Evolutionary conservation across 148 eudicot genomes (phyloP).

Genomic region (Talinum fruticosum): DNA sequence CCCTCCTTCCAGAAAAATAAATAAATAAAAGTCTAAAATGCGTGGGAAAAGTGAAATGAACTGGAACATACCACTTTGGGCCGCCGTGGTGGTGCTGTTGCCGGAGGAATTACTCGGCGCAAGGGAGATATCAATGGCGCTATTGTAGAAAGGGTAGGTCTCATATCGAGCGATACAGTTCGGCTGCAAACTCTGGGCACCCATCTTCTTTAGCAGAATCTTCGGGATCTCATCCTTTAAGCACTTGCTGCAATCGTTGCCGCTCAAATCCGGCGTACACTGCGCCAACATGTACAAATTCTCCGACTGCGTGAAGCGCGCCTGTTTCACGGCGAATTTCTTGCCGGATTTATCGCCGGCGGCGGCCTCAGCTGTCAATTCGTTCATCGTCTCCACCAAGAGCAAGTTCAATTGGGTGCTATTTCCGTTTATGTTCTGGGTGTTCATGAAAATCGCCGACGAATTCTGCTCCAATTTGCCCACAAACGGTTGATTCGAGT

Average conservation of each 20-base stretch:
- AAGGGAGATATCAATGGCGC: conserved; percentile 11
- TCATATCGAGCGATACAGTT: conserved; percentile 35
- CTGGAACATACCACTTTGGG: background rate
- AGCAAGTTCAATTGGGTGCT: conserved; percentile 13
- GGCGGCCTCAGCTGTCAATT: conserved; percentile 11
- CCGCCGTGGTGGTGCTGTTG: too few relatives aligned
- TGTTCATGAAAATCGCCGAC: background rate
- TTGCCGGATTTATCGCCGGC: background rate
- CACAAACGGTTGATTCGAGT: conserved; percentile 27
- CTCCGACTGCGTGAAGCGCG: background rate
- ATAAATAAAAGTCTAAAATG: too few relatives aligned
- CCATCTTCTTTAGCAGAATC: conserved; percentile 5
- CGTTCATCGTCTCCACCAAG: background rate
- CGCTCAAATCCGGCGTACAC: conserved; percentile 38
- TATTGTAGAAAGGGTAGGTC: conserved; percentile 27
- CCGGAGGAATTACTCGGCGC: background rate
- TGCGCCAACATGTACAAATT: conserved; percentile 33
- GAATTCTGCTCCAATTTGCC: background rate
- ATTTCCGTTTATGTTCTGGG: conserved; percentile 4
- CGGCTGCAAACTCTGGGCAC: conserved; percentile 17
- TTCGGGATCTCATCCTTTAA: conserved; percentile 8
- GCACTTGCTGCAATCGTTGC: conserved; percentile 26
- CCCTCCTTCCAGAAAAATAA: too few relatives aligned
- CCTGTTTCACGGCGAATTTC: conserved; percentile 25
- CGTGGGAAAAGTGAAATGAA: background rate